Base-by-base conservation (phyloP, 2,329 filamentous ascomycete species). In the Pseudogymnoascus pannorum region DNA sequence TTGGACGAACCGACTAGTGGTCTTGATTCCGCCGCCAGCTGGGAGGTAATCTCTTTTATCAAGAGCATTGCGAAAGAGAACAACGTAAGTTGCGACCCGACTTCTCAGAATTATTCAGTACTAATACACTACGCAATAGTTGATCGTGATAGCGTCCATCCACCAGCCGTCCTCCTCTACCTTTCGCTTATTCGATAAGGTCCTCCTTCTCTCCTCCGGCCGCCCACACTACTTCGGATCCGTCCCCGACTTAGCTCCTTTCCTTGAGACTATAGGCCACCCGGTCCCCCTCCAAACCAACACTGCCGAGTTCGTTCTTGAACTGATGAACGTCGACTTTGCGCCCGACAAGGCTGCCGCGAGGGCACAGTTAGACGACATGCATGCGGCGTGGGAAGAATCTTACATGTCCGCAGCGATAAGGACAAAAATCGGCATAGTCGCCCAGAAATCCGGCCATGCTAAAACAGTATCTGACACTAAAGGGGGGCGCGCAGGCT, bases 1-100 rank as follows among this genome's bases (percentile, higher is more conserved):
- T 75, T 95, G 31, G 89, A 94, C 70, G 90, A 94, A 73, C 90
- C 90, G 0, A 96, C 91, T 0, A 91, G 87, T 66, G 91, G 91
- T 7, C 77, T 95, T 8, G 91, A 96, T 72, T 92, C 89, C 6
- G 86, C 85, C 0, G 87, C 87, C 0, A 89, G 87, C 62, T 86
- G 79, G 66, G 89, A 93, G 72, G 88, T 93, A 18, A 84, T 92
- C 61, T 85, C 78, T 2, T 91, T 89, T 71, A 80, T 92, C 57
- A 85, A 81, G 69, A 76, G 79, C 8, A 79, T 92, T 29, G 89
- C 86, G 0, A 81, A 79, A 69, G 79, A 80, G 63, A 84, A 90
- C 70, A 87, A 87, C 62, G 83, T 87, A 67, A 64, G 79, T 68
- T 33, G 58, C 58, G 5, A 60, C 65, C 18, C 57, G 12, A 7